Base-by-base conservation (phyloP, 768 basidiomycete genomes). In the Holtermannia corniformis region DNA sequence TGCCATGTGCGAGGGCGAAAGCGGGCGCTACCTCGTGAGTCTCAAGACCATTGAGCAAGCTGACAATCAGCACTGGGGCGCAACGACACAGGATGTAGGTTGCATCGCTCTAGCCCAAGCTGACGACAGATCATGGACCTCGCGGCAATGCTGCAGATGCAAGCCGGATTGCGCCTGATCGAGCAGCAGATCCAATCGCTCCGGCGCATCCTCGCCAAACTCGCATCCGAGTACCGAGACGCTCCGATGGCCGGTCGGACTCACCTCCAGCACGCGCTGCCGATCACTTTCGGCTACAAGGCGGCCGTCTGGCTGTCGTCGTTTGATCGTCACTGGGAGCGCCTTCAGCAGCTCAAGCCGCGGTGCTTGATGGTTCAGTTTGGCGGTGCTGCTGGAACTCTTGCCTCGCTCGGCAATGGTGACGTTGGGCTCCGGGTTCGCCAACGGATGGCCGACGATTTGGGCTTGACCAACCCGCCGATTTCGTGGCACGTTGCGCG, bases 281-380 rank as follows among this genome's bases (percentile, higher is more conserved):
- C 53, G 2, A 44, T 54, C 25, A 54, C 53, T 12, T 54, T 54
- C 43, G 53, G 53, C 14, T 54, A 54, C 53, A 54, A 54, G 27
- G 24, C 19, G 13, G 53, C 53, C 11, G 47, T 54, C 13, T 54
- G 37, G 24, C 48, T 54, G 10, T 41, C 47, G 1, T 26, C 53
- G 12, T 27, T 49, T 41, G 52, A 47, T 25, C 45, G 52, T 5
- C 52, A 53, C 32, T 24, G n/a, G 4, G 52, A 53, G 46, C 52
- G 52, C 16, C 46, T 53, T 11, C n/a, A 37, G 10, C 52, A 53
- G 37, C 44, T 53, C 52, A 32, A 41, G 23, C 28, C 52, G 1
- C 16, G 52, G 7, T 21, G 32, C 1, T 16, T 53, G 10, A 14
- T 53, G 44, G 52, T 41, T 1, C 37, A 32, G 23, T 37, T 53